These are phyloP conservation scores for Eremothecium sinecaudum DNA, from an alignment of 1,139 yeast species.

Conservation along the genomic window DNA sequence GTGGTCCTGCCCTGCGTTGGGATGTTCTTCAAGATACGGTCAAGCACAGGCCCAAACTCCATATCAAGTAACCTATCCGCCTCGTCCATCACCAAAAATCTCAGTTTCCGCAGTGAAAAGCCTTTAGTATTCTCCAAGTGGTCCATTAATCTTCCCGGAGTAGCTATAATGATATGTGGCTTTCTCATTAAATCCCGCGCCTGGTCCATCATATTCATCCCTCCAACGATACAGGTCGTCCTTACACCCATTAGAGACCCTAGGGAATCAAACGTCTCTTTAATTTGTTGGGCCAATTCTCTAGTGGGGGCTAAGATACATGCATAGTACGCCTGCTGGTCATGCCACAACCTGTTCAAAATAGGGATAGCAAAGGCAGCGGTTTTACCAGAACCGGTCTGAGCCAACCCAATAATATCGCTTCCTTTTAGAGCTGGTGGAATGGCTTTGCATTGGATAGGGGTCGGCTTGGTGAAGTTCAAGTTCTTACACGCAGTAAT, in stretches of 20 bases:
- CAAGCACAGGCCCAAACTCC: slow-evolving; percentile 95
- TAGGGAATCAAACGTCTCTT: slow-evolving; percentile 88
- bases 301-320: slow-evolving; percentile 93
- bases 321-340: slow-evolving; percentile 80
- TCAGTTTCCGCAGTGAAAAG: slow-evolving; percentile 67
- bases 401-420: slow-evolving; percentile 74
- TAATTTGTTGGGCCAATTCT: slow-evolving; percentile 92
- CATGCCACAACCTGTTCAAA: slow-evolving; percentile 80
- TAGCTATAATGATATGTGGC: slow-evolving; percentile 91
- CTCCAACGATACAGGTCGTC: slow-evolving; percentile 85
- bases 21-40: slow-evolving; percentile 71
- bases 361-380: slow-evolving; percentile 89
- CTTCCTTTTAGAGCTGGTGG: slow-evolving; percentile 86
- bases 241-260: slow-evolving; percentile 88
- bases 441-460: slow-evolving; percentile 84
- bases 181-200: slow-evolving; percentile 87
- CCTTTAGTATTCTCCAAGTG: slow-evolving; percentile 94
- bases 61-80: slow-evolving; percentile 91
- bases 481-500: slow-evolving; percentile 66
- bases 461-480: slow-evolving; percentile 67
- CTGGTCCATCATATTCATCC: slow-evolving; percentile 98
- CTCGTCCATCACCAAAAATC: slow-evolving; percentile 89
- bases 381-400: slow-evolving; percentile 79
- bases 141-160: slow-evolving; percentile 94
- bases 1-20: slow-evolving; percentile 72